Conservation (phyloP, 257 asterid species). For the Nyctanthes arbortristis region DNA sequence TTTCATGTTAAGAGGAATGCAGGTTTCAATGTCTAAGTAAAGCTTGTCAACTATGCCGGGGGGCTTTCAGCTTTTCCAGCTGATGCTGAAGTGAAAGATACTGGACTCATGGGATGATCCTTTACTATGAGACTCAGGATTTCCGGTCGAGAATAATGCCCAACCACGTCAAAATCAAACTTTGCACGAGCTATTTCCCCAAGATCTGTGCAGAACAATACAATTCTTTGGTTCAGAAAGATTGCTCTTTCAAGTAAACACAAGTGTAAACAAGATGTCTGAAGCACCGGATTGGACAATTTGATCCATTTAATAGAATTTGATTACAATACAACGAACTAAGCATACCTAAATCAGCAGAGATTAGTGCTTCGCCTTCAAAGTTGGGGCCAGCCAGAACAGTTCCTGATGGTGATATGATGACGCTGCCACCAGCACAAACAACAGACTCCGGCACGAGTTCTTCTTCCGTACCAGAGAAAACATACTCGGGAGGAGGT, state of each 20-base stretch:
- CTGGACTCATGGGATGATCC: constrained; percentile 72
- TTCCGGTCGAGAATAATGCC: constrained; percentile 94
- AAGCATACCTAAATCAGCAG: constrained; percentile 82
- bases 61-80: constrained; percentile 49
- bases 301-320: too few relatives aligned
- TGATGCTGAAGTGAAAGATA: constrained; percentile 68
- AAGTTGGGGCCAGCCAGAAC: constrained; percentile 94
- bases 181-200: constrained; percentile 89
- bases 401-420: constrained; percentile 84
- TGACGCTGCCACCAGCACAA: constrained; percentile 93
- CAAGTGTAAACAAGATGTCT: not conserved
- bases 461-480: constrained; percentile 73
- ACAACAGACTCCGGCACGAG: constrained; percentile 82
- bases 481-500: constrained; percentile 81
- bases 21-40: not conserved
- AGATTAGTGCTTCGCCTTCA: constrained; percentile 90
- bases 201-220: constrained; percentile 52
- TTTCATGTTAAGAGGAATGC: too few relatives aligned
- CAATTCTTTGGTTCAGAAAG: not conserved
- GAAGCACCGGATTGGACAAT: not conserved
- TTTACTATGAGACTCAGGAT: constrained; percentile 76
- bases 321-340: not conserved
- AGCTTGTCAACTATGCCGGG: constrained; percentile 11
- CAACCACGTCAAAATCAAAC: constrained; percentile 93
- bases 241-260: too few relatives aligned